Conservation (phyloP, 352 stramenopile species). For the Phytophthora capsici region DNA sequence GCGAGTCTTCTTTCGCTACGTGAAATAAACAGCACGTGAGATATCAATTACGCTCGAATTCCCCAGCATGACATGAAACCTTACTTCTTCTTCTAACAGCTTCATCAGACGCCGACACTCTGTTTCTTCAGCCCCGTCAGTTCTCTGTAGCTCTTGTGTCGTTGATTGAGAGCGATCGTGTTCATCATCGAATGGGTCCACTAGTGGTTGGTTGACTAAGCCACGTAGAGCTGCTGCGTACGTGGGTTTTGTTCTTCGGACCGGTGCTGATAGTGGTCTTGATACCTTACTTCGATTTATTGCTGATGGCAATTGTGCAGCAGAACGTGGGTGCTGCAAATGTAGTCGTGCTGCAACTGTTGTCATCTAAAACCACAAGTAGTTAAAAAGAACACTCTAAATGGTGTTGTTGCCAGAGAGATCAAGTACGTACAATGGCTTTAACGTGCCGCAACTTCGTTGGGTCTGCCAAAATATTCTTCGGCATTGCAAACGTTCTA, state of each 20-base stretch:
- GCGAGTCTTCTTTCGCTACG: conserved; percentile 54
- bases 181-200: conserved; percentile 9
- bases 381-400: neutral
- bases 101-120: conserved; percentile 26
- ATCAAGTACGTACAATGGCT: conserved; percentile 48
- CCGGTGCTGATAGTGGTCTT: conserved; percentile 74
- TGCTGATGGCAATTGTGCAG: conserved; percentile 1
- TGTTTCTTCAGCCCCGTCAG: conserved; percentile 7
- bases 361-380: conserved; percentile 44
- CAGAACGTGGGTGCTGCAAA: conserved; percentile 16
- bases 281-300: conserved; percentile 21
- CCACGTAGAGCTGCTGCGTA: conserved; percentile 67
- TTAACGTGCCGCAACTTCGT: conserved; percentile 77
- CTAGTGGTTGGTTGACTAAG: conserved; percentile 40
- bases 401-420: neutral
- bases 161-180: neutral
- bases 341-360: conserved; percentile 38
- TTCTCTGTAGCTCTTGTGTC: neutral
- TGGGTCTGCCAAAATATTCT: conserved; percentile 78
- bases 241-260: conserved; percentile 57
- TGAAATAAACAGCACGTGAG: neutral
- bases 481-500: conserved; percentile 45
- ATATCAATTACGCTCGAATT: neutral
- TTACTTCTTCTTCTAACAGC: conserved; percentile 48
- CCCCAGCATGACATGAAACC: neutral